Evolutionary conservation across 345 rosid species (phyloP), one percentile per base, ranked within the genome.

Genomic region (Euphorbia lathyris): DNA sequence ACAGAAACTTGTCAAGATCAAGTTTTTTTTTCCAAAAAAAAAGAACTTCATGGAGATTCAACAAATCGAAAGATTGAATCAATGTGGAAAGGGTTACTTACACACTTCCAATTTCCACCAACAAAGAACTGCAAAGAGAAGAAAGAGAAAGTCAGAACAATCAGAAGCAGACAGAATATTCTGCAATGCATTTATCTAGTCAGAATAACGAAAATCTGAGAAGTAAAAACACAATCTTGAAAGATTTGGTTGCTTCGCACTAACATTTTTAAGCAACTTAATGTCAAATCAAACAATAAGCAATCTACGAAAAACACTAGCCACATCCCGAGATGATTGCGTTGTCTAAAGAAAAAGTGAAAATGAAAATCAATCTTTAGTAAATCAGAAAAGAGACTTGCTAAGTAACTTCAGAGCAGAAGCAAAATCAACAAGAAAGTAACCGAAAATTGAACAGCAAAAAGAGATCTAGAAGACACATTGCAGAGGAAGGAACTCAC

Each of bases 21-120:
- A 17, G 23, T 16, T 10, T 3, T 11, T 0, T 51, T 9, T 9
- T 1, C 9, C 26, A 22, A 23, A 22, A 26, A 12, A 57, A 57
- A 12, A 32, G 36, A 32, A 2, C 36, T 2, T 57, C 17, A 13
- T 23, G 7, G 27, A 19, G 61, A 13, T 13, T 26, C 34, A 29
- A 47, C 1, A 48, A n/a, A 48, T 9, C 6, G n/a, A 26, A 47
- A 1, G 6, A 30, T 17, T 11, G 29, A 72, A 55, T 29, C 69
- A 58, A 27, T 1, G 4, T 45, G 52, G 40, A 58, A 20, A 38
- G 20, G 48, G 58, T 59, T 32, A 77, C 99, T 87, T 89, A 95
- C 99, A 81, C 99, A 95, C 67, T 95, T 95, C 99, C 99, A 95
- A 84, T 95, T 95, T 61, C 99, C 99, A 52, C 99, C 99, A 71